Percentiles rank a stretch among this genome's conserved stretches.
Conservation (phyloP, 805 yeast species). For the Ogataea ramenticola region DNA sequence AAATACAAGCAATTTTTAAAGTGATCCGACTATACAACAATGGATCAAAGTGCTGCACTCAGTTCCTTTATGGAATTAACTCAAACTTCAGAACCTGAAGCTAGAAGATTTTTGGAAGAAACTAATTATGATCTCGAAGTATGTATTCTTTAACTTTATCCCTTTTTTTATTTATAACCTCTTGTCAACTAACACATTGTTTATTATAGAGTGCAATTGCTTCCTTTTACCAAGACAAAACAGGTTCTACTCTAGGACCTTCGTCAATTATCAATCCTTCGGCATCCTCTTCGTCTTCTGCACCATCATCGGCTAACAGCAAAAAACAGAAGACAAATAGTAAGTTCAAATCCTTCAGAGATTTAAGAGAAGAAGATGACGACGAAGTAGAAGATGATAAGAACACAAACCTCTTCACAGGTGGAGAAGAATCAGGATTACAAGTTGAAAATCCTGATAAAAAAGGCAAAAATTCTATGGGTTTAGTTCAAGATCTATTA, state of each 20-base stretch:
- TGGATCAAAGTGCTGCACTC: background rate
- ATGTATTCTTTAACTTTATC: too few relatives aligned
- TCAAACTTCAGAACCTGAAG: slow-evolving; percentile 29
- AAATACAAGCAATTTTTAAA: too few relatives aligned
- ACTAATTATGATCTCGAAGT: slow-evolving; percentile 23
- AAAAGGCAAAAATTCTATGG: slow-evolving; percentile 28
- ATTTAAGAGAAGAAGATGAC: slow-evolving; percentile 23
- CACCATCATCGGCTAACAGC: background rate
- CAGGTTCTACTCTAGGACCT: slow-evolving; percentile 2
- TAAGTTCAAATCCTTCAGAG: slow-evolving; percentile 25
- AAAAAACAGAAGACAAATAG: slow-evolving; percentile 6
- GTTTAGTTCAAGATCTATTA: slow-evolving; percentile 46
- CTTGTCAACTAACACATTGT: too few relatives aligned
- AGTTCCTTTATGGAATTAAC: slow-evolving; percentile 28
- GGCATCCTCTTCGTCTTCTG: too few relatives aligned
- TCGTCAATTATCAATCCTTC: too few relatives aligned
- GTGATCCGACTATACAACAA: background rate
- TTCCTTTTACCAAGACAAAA: slow-evolving; percentile 17
- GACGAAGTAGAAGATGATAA: slow-evolving; percentile 27
- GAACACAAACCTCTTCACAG: slow-evolving; percentile 38
- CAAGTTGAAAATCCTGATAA: slow-evolving; percentile 70
- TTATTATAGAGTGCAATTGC: slow-evolving; percentile 19
- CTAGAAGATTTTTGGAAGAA: slow-evolving; percentile 28
- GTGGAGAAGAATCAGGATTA: slow-evolving; percentile 70
- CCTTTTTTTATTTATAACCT: too few relatives aligned